A percentile compares a stretch with the other conserved stretches of the same genome.
These are phyloP conservation scores for Ophiostoma pallidulum DNA, from an alignment of 2,329 filamentous ascomycete genomes.

Conservation along the genomic window DNA sequence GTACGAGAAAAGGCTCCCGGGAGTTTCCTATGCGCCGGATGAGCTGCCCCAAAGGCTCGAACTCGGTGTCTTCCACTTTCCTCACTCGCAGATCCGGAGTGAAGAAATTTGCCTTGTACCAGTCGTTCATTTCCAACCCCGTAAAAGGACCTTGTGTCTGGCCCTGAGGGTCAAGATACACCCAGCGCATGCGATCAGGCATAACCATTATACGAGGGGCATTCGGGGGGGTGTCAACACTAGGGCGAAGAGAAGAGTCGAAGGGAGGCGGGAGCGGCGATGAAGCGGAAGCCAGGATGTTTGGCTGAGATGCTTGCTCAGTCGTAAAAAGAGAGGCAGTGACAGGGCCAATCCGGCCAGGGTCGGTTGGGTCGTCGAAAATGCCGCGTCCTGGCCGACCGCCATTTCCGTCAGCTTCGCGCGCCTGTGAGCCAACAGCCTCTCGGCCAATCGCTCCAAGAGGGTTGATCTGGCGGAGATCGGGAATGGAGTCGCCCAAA, in stretches of 20 bases:
- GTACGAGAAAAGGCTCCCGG: slow-evolving; percentile 91
- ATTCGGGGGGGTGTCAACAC: slow-evolving; percentile 31
- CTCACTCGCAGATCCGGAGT: slow-evolving; percentile 89
- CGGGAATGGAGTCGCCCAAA: slow-evolving; percentile 46
- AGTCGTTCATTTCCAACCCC: slow-evolving; percentile 97
- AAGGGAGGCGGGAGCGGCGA: slow-evolving; percentile 12
- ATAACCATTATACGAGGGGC: slow-evolving; percentile 92
- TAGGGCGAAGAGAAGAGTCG: slow-evolving; percentile 36
- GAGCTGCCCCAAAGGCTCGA: slow-evolving; percentile 88
- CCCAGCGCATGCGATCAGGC: slow-evolving; percentile 98
- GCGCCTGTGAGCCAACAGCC: slow-evolving; percentile 42
- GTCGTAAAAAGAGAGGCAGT: slow-evolving; percentile 9
- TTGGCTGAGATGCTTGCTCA: slow-evolving; percentile 22
- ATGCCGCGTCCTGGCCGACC: slow-evolving; percentile 35
- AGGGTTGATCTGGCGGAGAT: slow-evolving; percentile 51
- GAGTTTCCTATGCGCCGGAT: slow-evolving; percentile 96
- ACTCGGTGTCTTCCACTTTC: slow-evolving; percentile 86
- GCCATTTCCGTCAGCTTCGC: slow-evolving; percentile 48
- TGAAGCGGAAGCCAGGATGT: slow-evolving; percentile 9
- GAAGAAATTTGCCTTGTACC: slow-evolving; percentile 99
- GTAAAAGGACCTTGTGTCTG: slow-evolving; percentile 91
- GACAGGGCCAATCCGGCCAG: background rate
- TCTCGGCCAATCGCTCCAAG: slow-evolving; percentile 59
- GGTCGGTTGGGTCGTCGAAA: slow-evolving; percentile 17
- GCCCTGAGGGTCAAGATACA: slow-evolving; percentile 90